Percentiles rank a stretch among this genome's conserved stretches.
Conservation (phyloP, 768 basidiomycete species). For the Suillus lakei region DNA sequence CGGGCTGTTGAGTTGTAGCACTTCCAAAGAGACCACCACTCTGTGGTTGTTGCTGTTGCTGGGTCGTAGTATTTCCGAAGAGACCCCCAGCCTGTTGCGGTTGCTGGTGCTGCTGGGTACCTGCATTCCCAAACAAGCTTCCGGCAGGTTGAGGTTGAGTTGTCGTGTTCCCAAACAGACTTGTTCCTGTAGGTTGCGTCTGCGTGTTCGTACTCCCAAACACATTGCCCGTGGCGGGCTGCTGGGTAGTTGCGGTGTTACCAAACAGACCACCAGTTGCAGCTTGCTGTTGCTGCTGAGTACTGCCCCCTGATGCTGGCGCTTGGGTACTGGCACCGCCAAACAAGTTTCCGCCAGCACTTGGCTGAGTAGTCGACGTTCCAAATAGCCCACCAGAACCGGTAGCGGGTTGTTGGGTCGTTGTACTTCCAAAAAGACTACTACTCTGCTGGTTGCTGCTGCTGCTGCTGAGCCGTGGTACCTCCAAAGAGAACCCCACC, state of each 20-base stretch:
- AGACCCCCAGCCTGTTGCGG: constrained; percentile 25
- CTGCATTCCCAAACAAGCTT: constrained; percentile 28
- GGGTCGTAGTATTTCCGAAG: constrained; percentile 24
- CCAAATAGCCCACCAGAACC: constrained; percentile 22
- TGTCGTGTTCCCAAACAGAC: constrained; percentile 18
- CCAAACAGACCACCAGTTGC: constrained; percentile 24
- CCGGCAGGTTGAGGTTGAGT: constrained; percentile 12
- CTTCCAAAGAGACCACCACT: constrained; percentile 31
- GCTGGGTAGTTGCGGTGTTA: constrained; percentile 17
- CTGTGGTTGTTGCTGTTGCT: constrained; percentile 24
- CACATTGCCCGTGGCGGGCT: constrained; percentile 21
- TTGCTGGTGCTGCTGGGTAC: constrained; percentile 23
- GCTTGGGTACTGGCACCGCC: constrained; percentile 16
- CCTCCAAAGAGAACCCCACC: constrained; percentile 24
- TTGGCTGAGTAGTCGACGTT: constrained; percentile 11
- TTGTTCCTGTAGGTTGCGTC: constrained; percentile 12
- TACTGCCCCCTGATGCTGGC: constrained; percentile 24
- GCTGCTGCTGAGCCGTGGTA: not conserved
- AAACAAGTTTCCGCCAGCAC: constrained; percentile 21
- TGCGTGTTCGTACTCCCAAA: constrained; percentile 21
- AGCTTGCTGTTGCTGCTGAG: constrained; percentile 5
- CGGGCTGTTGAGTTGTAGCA: constrained; percentile 17
- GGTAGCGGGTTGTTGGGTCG: constrained; percentile 20
- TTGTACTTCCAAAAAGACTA: constrained; percentile 30
- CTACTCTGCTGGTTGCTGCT: constrained; percentile 24